Percentiles rank a stretch among this genome's conserved stretches.
Evolutionary conservation across 2,329 filamentous ascomycete species (phyloP).

Genomic region (Fusarium irregulare): DNA sequence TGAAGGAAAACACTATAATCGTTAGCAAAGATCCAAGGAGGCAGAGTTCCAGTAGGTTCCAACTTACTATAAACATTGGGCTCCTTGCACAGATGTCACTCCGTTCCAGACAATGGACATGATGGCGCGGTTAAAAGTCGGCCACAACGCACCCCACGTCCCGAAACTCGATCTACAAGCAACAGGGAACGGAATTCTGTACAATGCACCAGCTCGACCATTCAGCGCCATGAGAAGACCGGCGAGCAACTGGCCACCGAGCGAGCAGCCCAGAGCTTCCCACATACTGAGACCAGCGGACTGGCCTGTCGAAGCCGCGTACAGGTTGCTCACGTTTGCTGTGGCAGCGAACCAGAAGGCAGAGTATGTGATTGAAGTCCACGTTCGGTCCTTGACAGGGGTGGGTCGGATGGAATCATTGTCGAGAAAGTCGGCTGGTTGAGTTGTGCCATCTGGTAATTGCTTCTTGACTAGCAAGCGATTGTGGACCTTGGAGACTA

Average conservation of each 20-base stretch:
- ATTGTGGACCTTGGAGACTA: not conserved
- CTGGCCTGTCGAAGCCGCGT: not conserved
- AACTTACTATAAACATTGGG: constrained; percentile 15
- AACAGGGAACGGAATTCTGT: constrained; percentile 8
- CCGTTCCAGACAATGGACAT: constrained; percentile 25
- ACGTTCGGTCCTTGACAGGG: constrained; percentile 7
- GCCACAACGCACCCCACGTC: constrained; percentile 18
- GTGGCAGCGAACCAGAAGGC: constrained; percentile 13
- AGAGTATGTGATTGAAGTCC: constrained; percentile 18
- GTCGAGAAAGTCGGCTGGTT: constrained; percentile 12
- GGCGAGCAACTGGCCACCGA: constrained; percentile 8
- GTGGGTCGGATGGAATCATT: constrained; percentile 21
- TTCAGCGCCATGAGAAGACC: constrained; percentile 17
- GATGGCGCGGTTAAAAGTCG: constrained; percentile 5
- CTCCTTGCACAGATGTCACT: constrained; percentile 14
- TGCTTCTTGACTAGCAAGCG: constrained; percentile 3
- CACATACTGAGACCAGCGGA: constrained; percentile 10
- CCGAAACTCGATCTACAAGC: constrained; percentile 13
- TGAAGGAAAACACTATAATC: constrained; percentile 4
- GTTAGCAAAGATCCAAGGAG: no score
- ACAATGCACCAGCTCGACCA: constrained; percentile 7
- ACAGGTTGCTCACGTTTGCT: constrained; percentile 1
- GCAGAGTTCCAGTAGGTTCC: no score
- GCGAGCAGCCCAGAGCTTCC: constrained; percentile 7
- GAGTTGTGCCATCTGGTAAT: not conserved